Evolutionary conservation across 331 rosid genomes (phyloP), one percentile per base, ranked within the genome.

Genomic region (Acacia pycnantha): DNA sequence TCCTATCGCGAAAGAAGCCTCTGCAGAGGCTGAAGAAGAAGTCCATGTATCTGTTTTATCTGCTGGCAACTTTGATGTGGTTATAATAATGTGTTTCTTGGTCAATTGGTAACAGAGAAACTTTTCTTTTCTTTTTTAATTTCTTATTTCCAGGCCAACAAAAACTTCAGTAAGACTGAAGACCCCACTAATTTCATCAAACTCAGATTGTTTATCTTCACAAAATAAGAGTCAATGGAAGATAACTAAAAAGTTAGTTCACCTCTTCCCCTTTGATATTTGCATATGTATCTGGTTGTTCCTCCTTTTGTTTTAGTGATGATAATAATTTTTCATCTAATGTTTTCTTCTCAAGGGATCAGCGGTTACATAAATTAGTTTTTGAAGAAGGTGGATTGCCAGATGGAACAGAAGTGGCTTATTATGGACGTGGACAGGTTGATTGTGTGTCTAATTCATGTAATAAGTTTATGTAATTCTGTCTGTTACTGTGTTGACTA

Each of bases 351-450:
- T 88, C 70, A 73, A 95, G 98, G 94, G 94, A 93, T 86, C 91
- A 90, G 87, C 90, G 95, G 86, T 88, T 95, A 77, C 98, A 95
- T 89, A 95, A 85, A 89, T 87, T 95, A 88, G 98, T 95, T 83
- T 95, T 95, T 81, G 98, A 92, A 88, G 91, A 93, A 79, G 90
- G 85, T 77, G 98, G 96, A 80, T 85, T 93, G 86, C 98, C 98
- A 53, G 98, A 95, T 87, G 98, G 98, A 88, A 90, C 96, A 66
- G 98, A 93, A 92, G 97, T 95, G 58, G 96, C 96, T 73, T 95
- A 95, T 92, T 95, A 93, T 86, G 98, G 92, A 13, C 92, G 98
- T 26, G 98, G 98, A 74, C 90, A 95, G 98, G 98, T 94, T 84
- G 85, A 79, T 86, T 78, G 22, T 70, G 53, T 53, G 61, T 73